Base-by-base conservation (phyloP, 208 protist species). In the Porcisia hertigi region DNA sequence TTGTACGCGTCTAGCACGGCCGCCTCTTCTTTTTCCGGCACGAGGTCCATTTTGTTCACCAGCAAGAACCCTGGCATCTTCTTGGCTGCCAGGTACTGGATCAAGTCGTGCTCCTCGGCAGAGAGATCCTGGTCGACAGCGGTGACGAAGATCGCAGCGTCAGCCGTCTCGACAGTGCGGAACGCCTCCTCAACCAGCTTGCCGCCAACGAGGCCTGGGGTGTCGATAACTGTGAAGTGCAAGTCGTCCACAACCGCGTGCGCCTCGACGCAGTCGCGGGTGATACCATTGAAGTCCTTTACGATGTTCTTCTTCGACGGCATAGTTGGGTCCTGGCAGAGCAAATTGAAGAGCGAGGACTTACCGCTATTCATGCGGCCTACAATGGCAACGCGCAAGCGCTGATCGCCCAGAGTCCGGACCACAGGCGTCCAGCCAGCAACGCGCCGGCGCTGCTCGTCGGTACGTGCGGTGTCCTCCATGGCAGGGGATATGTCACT, bases 141-240 rank as follows among this genome's bases (percentile, higher is more conserved):
- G 1, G 88, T 84, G 2, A 98, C 85, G 57, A 98, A 92, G 47
- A 98, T 75, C 25, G 86, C 92, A 1, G 80, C 91, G 75, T 98
- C 94, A 0, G 92, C 91, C 7, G 92, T 96, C 63, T 95, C 89
- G 2, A 97, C 84, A 12, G 93, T 92, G 41, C 89, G 88, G 73
- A 97, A 92, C 0, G 91, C 85, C 84, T 98, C 90, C 82, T 96
- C 93, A 11, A 97, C 91, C 14, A 97, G 76, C 52, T 65, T 82
- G 9, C 93, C 92, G 25, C 88, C 82, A 14, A 97, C 84, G 20
- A 96, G 83, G 0, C 94, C 94, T 0, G 94, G 94, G 11, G 94
- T 98, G 80, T 98, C 94, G 66, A 98, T 96, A 69, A 93, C 72
- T 20, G 92, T 98, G 80, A 98, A 94, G 79, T 91, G 86, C 83